Conservation (phyloP, 192 early-diverging fungal species). For the Rhizophagus clarus region DNA sequence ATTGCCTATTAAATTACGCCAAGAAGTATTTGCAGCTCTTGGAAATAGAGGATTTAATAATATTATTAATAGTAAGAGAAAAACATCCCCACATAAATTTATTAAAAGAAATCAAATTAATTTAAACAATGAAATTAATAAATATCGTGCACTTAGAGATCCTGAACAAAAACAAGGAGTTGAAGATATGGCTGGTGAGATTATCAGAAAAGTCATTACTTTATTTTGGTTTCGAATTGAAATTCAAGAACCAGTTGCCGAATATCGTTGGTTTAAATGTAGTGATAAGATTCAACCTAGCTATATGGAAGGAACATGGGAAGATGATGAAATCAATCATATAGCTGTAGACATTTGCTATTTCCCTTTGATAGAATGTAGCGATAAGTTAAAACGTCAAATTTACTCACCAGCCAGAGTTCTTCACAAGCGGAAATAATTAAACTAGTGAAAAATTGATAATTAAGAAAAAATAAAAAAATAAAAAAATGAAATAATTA, state of each 20-base stretch:
- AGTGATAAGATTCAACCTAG: not conserved
- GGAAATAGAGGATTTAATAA: constrained; percentile 14
- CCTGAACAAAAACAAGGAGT: not conserved
- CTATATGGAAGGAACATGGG: not conserved
- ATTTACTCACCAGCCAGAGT: not conserved
- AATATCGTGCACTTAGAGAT: constrained; percentile 12
- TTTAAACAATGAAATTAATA: not conserved
- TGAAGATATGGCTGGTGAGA: not conserved
- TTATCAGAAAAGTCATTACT: not conserved
- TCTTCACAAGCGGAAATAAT: too few relatives aligned
- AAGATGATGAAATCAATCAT: not conserved
- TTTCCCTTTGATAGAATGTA: constrained; percentile 6
- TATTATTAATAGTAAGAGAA: too few relatives aligned
- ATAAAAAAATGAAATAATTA: too few relatives aligned
- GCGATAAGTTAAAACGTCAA: not conserved
- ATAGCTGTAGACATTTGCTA: not conserved
- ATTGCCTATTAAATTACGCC: constrained; percentile 20
- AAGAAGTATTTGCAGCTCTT: constrained; percentile 21
- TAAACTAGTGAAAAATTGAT: too few relatives aligned
- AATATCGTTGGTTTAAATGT: not conserved
- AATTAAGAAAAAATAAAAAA: too few relatives aligned
- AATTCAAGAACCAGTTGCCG: constrained; percentile 4
- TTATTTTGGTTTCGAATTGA: constrained; percentile 6
- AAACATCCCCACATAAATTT: not conserved
- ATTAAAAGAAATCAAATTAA: not conserved